phyloP scores from a whole-genome alignment of 78 protist genomes.

The Dictyostelium discoideum region DNA sequence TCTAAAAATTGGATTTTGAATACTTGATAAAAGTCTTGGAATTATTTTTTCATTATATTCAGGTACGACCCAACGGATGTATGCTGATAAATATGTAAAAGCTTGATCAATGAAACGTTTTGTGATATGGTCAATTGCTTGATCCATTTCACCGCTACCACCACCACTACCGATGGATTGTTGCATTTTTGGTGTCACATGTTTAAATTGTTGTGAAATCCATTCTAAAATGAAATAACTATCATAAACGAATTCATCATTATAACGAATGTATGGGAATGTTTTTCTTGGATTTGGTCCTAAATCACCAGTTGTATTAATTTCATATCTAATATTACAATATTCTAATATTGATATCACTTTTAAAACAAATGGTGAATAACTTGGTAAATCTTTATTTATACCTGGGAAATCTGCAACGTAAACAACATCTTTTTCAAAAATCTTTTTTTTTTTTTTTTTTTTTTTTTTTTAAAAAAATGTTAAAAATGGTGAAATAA shows the following conservation, averaged over 20 bases:
- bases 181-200: not conserved
- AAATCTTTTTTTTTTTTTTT: not conserved
- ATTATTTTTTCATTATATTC: not conserved
- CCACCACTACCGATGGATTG: not conserved
- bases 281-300: not conserved
- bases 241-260: not conserved
- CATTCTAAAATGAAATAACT: not conserved
- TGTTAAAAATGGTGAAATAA: too few relatives aligned
- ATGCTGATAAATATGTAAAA: not conserved
- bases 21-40: not conserved
- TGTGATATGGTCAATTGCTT: not conserved
- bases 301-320: not conserved
- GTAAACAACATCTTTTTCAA: not conserved
- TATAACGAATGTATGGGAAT: not conserved
- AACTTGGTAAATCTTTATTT: not conserved
- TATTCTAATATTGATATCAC: not conserved
- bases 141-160: not conserved
- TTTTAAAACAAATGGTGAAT: not conserved
- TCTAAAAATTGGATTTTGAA: not conserved
- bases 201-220: not conserved
- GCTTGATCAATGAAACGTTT: not conserved
- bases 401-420: not conserved
- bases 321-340: not conserved
- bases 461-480: too few relatives aligned
- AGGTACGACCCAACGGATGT: not conserved